Conservation (phyloP, 176 grass and related monocot genomes). For the Oryza glaberrima region DNA sequence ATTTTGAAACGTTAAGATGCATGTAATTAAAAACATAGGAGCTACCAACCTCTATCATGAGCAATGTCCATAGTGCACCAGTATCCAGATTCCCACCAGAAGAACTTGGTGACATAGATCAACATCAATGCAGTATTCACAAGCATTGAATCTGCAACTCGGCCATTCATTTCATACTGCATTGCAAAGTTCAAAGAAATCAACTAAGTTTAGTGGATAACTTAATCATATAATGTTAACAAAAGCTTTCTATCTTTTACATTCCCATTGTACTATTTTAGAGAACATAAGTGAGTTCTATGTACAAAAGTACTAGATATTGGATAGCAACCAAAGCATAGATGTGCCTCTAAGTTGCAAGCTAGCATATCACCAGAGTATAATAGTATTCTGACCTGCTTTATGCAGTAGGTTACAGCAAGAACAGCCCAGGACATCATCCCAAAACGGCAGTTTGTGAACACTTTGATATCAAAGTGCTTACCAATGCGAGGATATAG, state of each 20-base stretch:
- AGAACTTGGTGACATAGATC: conserved; percentile 97
- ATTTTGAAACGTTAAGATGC: neutral
- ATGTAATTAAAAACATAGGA: neutral
- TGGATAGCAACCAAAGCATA: neutral
- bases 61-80: conserved; percentile 99
- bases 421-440: conserved; percentile 99
- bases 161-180: conserved; percentile 92
- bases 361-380: conserved; percentile 30
- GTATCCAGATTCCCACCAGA: conserved; percentile 99
- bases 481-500: conserved; percentile 96
- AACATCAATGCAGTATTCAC: conserved; percentile 96
- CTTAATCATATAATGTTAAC: neutral
- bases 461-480: conserved; percentile 96
- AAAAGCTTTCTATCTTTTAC: conserved; percentile 2
- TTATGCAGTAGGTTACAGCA: conserved; percentile 98
- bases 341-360: neutral
- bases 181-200: conserved; percentile 38
- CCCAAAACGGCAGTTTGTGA: conserved; percentile 97
- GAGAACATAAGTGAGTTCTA: neutral
- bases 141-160: conserved; percentile 88
- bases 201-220: conserved; percentile 10
- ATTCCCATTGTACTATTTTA: conserved; percentile 1
- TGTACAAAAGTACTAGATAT: neutral
- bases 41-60: conserved; percentile 81
- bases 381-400: conserved; percentile 70